phyloP scores from a whole-genome alignment of 192 early-diverging fungal genomes.

The Gryganskiella cystojenkinii region DNA sequence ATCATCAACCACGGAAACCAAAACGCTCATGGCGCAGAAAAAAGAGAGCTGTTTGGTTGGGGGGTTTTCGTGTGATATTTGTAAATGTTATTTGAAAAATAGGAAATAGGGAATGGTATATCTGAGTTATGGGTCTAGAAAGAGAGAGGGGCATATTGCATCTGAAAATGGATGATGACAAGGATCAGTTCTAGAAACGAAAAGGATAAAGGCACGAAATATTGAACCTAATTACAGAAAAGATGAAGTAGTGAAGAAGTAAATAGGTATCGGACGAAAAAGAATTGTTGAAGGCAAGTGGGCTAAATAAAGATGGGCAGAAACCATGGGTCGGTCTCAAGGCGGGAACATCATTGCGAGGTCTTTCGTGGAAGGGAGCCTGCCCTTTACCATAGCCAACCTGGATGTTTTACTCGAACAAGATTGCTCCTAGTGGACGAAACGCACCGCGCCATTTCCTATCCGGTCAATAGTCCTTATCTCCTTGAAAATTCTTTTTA shows the following conservation, averaged over 20 bases:
- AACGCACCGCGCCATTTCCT: too few species aligned
- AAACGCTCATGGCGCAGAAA: too few species aligned
- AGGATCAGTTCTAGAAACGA: background rate
- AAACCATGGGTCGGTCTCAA: too few species aligned
- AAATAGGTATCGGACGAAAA: too few species aligned
- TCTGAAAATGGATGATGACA: conserved; percentile 1
- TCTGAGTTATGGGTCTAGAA: background rate
- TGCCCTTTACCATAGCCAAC: too few species aligned
- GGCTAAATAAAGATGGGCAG: too few species aligned
- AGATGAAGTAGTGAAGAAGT: background rate
- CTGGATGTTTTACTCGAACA: background rate
- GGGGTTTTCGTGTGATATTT: background rate
- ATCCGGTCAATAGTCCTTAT: too few species aligned
- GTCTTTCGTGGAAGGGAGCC: too few species aligned
- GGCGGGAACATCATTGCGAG: too few species aligned
- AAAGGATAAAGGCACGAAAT: background rate
- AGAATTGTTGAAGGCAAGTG: background rate
- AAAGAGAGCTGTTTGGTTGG: background rate
- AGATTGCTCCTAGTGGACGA: background rate
- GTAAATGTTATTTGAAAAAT: background rate
- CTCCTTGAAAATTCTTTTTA: conserved; percentile 32
- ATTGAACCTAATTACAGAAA: background rate
- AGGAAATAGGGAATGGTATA: background rate
- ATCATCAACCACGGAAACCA: background rate
- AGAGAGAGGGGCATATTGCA: background rate